Conservation (phyloP, 176 grass and related monocot genomes). For the Raddia distichophylla region DNA sequence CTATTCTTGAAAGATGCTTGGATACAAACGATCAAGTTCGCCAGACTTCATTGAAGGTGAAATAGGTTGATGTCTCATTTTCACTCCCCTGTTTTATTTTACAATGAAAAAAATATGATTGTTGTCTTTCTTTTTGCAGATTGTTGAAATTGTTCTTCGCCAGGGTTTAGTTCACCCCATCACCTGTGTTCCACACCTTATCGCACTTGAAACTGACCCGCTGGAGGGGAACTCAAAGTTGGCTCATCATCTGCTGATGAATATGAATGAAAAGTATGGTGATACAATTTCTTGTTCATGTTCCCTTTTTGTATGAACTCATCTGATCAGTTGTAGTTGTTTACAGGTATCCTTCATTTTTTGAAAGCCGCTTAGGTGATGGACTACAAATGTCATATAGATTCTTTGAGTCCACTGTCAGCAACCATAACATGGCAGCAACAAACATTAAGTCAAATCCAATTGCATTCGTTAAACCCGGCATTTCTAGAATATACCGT, state of each 20-base stretch:
- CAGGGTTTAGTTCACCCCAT: constrained; percentile 98
- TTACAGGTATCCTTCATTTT: constrained; percentile 92
- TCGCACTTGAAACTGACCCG: constrained; percentile 95
- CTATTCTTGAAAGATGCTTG: constrained; percentile 91
- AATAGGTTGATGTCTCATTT: constrained; percentile 30
- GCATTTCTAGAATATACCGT: constrained; percentile 91
- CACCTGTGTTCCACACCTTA: constrained; percentile 90
- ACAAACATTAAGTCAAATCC: constrained; percentile 72
- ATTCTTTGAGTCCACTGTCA: constrained; percentile 79
- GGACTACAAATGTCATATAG: constrained; percentile 89
- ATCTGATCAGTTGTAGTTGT: constrained; percentile 34
- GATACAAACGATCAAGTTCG: constrained; percentile 85
- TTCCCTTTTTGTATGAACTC: constrained; percentile 12
- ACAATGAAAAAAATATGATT: constrained; percentile 18
- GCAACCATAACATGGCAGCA: constrained; percentile 59
- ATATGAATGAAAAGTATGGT: constrained; percentile 98
- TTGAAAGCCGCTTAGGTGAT: constrained; percentile 94
- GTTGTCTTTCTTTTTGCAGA: constrained; percentile 52
- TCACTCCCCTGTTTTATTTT: constrained; percentile 19
- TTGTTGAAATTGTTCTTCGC: constrained; percentile 97
- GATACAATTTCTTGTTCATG: constrained; percentile 23
- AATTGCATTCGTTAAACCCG: constrained; percentile 81
- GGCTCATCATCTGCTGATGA: constrained; percentile 94
- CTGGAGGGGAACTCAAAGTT: constrained; percentile 85
- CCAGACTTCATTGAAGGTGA: constrained; percentile 83